Evolutionary conservation across 2,329 filamentous ascomycete species (phyloP), one percentile per base, ranked within the genome.

Genomic region (Trichoderma guizhouense): DNA sequence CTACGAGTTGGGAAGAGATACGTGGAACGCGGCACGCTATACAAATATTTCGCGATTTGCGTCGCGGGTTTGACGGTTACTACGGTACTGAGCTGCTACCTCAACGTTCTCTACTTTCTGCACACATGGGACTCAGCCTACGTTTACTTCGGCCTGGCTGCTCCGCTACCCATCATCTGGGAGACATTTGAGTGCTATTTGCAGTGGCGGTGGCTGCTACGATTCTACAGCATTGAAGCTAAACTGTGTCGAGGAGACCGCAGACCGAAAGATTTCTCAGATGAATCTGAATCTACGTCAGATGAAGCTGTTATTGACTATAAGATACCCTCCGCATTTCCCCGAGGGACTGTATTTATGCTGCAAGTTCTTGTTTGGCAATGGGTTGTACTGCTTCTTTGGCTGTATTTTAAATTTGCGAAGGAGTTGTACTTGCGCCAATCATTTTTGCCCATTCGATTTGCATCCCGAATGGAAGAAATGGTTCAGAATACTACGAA

Each of bases 151-250:
- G 64, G 64, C 18, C n/a, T 53, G 12, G 64, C 64, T 15, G 12
- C 26, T 21, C 36, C 30, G 6, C 43, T 67, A 9, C 64, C 64
- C 18, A 28, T 67, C 5, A 32, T 51, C 32, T 67, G 64, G 64
- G 64, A 67, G 28, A 57, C 64, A 1, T 67, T 67, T 11, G 64
- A 67, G 43, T 51, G 64, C n/a, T 67, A 67, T 21, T 21, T 67
- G n/a, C 64, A 67, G 43, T 67, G 64, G 64, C 47, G 64, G 26
- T 67, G 64, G 64, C 51, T 67, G 14, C 21, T 67, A n/a, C 64
- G 64, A n/a, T 57, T 67, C 30, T 67, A 51, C 64, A 43, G 34
- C 30, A 43, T 64, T 47, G 61, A 64, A 36, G 32, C 30, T 1
- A 12, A 36, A 24, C 32, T 61, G n/a, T 34, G 58, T n/a, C 18